These are phyloP conservation scores for Bruguiera parviflora DNA, from an alignment of 345 rosid species.

Conservation along the genomic window DNA sequence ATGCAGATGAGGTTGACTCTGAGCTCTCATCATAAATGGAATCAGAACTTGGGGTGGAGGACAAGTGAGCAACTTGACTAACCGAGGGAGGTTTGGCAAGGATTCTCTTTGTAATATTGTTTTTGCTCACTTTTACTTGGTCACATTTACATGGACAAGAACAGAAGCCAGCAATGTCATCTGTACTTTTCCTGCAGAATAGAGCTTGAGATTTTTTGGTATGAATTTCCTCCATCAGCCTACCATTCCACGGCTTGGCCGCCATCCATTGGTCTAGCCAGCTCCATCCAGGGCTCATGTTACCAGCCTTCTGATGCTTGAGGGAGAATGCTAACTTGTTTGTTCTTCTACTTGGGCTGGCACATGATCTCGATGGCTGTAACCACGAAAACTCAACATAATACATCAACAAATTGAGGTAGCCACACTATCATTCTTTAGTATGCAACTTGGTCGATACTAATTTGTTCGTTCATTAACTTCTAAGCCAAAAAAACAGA, in stretches of 20 bases:
- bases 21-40: constrained; percentile 46
- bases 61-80: constrained; percentile 30
- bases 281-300: constrained; percentile 49
- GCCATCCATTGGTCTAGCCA: constrained; percentile 85
- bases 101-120: constrained; percentile 49
- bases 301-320: constrained; percentile 35
- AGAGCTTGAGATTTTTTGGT: constrained; percentile 24
- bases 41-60: constrained; percentile 56
- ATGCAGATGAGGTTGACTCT: constrained; percentile 54
- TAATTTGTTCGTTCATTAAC: neutral
- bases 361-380: constrained; percentile 50
- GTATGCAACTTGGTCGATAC: neutral
- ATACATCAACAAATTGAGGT: neutral
- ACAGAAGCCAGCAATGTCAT: constrained; percentile 23
- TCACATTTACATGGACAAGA: constrained; percentile 39
- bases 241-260: constrained; percentile 66
- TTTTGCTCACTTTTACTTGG: constrained; percentile 57
- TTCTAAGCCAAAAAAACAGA: neutral
- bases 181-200: constrained; percentile 53
- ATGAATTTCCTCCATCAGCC: constrained; percentile 45
- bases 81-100: constrained; percentile 46
- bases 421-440: neutral
- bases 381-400: constrained; percentile 12
- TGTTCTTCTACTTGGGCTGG: constrained; percentile 51
- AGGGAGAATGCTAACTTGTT: constrained; percentile 36